A percentile compares a stretch with the other conserved stretches of the same genome.
Evolutionary conservation across 306 rosid species (phyloP).

Genomic region (Citrullus mucosospermus): DNA sequence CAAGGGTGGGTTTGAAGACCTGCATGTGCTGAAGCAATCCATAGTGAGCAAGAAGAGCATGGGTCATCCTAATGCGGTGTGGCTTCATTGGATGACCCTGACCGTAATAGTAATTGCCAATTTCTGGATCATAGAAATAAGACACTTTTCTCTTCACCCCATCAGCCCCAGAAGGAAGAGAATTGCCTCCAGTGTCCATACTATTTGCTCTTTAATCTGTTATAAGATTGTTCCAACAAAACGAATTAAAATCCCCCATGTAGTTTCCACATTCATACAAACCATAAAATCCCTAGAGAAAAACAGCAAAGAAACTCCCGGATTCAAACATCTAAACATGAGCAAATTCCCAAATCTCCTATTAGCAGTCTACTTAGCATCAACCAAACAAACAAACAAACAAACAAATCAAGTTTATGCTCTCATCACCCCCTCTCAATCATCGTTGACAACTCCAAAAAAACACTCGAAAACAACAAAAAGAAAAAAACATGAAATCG

Average conservation of each 20-base stretch:
- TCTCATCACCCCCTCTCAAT: neutral
- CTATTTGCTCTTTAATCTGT: too few relatives aligned
- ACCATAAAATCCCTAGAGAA: neutral
- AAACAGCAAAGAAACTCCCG: neutral
- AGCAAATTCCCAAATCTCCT: neutral
- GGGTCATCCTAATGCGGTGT: slow-evolving; percentile 84
- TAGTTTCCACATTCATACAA: neutral
- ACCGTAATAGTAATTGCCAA: slow-evolving; percentile 81
- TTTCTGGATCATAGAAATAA: slow-evolving; percentile 81
- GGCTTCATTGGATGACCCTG: slow-evolving; percentile 98
- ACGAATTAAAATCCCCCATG: neutral
- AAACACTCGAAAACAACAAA: neutral
- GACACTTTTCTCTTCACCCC: slow-evolving; percentile 71
- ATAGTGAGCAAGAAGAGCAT: slow-evolving; percentile 78
- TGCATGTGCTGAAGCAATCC: slow-evolving; percentile 84
- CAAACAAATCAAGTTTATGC: neutral
- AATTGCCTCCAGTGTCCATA: slow-evolving; percentile 70
- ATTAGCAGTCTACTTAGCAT: neutral
- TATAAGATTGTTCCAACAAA: neutral
- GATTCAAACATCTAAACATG: neutral
- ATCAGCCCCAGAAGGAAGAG: slow-evolving; percentile 63
- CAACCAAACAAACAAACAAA: neutral
- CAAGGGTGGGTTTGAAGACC: slow-evolving; percentile 81
- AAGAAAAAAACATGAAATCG: neutral
- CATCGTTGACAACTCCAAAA: neutral